These are phyloP conservation scores for Hyphopichia khmerensis DNA, from an alignment of 1,139 yeast species.

Conservation along the genomic window DNA sequence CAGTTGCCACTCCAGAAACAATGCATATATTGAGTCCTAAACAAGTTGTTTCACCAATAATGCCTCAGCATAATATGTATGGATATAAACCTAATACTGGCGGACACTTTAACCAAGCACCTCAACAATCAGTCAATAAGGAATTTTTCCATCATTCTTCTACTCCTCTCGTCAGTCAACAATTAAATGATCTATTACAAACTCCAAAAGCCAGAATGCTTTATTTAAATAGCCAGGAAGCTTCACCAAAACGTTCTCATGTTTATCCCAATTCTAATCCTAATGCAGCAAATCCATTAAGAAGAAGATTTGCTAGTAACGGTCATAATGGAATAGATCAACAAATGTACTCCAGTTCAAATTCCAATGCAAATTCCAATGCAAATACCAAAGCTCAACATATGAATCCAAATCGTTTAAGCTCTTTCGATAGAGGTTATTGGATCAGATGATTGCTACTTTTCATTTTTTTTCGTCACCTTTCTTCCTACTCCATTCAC, in stretches of 20 bases:
- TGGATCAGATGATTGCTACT: neutral
- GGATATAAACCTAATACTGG: neutral
- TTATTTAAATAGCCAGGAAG: neutral
- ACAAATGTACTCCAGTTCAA: neutral
- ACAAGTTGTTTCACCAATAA: neutral
- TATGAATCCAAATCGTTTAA: neutral
- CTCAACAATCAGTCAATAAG: neutral
- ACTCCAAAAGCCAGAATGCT: slow-evolving; percentile 3
- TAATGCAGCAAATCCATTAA: neutral
- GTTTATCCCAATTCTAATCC: neutral
- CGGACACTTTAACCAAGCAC: neutral
- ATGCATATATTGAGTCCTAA: slow-evolving; percentile 2
- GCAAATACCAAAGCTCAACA: neutral
- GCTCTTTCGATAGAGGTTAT: neutral
- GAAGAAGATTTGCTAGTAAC: neutral
- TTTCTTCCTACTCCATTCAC: neutral
- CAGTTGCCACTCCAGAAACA: neutral
- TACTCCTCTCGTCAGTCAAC: neutral
- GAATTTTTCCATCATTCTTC: slow-evolving; percentile 1
- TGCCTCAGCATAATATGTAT: neutral
- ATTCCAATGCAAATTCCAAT: neutral
- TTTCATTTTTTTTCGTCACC: neutral
- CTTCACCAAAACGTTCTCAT: neutral
- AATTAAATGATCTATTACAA: slow-evolving; percentile 2
- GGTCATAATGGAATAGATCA: neutral